Conservation (phyloP, 148 eudicot genomes). For the Euryodendron excelsum region DNA sequence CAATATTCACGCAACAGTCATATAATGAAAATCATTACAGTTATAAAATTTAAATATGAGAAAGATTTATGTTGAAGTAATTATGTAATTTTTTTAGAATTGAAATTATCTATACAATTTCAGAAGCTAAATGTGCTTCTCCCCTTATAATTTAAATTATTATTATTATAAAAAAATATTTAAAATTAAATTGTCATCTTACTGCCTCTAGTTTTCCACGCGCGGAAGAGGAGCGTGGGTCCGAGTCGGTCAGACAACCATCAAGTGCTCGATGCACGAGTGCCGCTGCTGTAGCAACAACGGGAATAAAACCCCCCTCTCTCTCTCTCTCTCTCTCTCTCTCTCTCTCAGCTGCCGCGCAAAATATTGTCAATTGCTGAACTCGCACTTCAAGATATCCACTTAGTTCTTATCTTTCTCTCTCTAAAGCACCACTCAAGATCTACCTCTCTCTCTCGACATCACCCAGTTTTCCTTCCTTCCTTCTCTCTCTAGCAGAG, state of each 20-base stretch:
- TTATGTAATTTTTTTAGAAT: too few relatives aligned
- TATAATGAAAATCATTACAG: too few relatives aligned
- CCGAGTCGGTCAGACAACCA: slow-evolving; percentile 10
- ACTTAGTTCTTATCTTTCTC: not conserved
- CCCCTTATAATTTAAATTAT: too few relatives aligned
- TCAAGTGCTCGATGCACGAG: slow-evolving; percentile 6
- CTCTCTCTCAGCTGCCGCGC: not conserved
- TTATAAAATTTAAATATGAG: too few relatives aligned
- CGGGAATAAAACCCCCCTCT: slow-evolving; percentile 7
- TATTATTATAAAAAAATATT: too few relatives aligned
- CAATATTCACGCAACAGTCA: too few relatives aligned
- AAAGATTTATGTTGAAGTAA: too few relatives aligned
- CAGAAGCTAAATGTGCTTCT: too few relatives aligned
- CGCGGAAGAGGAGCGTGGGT: slow-evolving; percentile 8
- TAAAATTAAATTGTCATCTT: too few relatives aligned
- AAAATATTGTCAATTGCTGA: not conserved
- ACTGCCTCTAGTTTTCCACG: not conserved
- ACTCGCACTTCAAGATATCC: slow-evolving; percentile 13
- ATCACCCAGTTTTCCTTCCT: not conserved
- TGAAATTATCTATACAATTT: too few relatives aligned
- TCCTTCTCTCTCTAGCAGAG: too few relatives aligned
- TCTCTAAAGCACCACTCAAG: not conserved
- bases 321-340: not conserved
- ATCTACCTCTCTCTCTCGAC: not conserved
- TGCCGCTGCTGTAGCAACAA: not conserved